Percentiles rank a stretch among this genome's conserved stretches.
phyloP scores from a whole-genome alignment of 345 rosid species.

The Boechera stricta region DNA sequence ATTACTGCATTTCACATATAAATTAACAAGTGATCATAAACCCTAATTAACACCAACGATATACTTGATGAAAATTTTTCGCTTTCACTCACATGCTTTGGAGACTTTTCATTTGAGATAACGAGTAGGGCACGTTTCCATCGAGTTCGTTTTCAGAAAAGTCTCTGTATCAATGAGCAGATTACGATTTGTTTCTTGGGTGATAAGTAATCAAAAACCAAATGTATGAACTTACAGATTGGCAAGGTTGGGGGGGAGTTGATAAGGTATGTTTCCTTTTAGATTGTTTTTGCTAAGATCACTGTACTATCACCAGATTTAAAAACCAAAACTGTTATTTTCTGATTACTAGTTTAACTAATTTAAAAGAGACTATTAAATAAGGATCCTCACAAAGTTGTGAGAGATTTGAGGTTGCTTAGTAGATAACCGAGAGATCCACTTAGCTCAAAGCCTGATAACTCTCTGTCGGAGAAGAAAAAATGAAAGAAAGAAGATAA shows the following conservation, averaged over 20 bases:
- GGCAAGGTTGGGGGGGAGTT: constrained; percentile 82
- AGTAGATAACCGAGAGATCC: constrained; percentile 88
- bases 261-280: constrained; percentile 79
- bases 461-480: constrained; percentile 53
- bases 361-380: not conserved
- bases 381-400: constrained; percentile 67
- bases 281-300: constrained; percentile 92
- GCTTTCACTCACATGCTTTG: constrained; percentile 62
- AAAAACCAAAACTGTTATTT: constrained; percentile 26
- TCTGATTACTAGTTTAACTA: not conserved
- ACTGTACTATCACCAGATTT: constrained; percentile 75
- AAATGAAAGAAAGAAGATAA: not conserved
- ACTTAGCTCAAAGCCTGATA: constrained; percentile 69
- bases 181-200: constrained; percentile 17
- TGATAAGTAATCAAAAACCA: not conserved
- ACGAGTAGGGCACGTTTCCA: constrained; percentile 83
- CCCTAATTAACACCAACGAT: constrained; percentile 11
- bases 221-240: constrained; percentile 57
- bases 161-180: constrained; percentile 62
- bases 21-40: not conserved
- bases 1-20: constrained; percentile 53
- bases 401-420: constrained; percentile 79
- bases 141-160: constrained; percentile 73
- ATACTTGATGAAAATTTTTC: not conserved
- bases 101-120: constrained; percentile 73